Base-by-base conservation (phyloP, 495 filamentous ascomycete species). In the Glutinoglossum americanum region DNA sequence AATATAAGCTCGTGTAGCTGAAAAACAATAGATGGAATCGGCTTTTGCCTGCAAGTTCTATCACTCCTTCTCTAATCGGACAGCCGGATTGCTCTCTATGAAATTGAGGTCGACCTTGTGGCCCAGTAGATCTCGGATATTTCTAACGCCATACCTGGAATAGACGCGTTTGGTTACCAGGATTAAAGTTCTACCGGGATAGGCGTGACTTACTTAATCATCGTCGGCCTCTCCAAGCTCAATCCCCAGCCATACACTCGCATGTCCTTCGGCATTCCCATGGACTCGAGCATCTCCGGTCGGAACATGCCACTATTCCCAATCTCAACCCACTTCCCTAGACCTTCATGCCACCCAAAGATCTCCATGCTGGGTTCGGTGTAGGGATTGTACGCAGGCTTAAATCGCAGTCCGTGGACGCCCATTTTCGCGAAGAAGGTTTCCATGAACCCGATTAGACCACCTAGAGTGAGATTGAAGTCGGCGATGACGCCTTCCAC, bases 361-460 rank as follows among this genome's bases (percentile, higher is more conserved):
- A 96, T 92, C 69, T 96, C 89, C 86, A 96, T 89, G 67, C 80
- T 84, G 10, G 92, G 92, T 69, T 98, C 92, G n/a, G 92, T 97
- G 73, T 98, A 93, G 0, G 87, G 86, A 69, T 96, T 93, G 69
- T 98, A 97, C n/a, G 89, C 89, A 1, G 89, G 89, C 74, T 96
- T 96, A 80, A 93, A 96, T 59, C 84, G 80, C 59, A 96, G 73
- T 60, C 84, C 75, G 56, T 86, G 77, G 56, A 98, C 82, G 59
- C 90, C 90, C 85, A 98, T 94, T 72, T 94, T 94, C 28, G 71
- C 75, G 69, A 96, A 98, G 80, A 98, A 98, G 62, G 88, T 80
- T 63, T 89, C 80, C 81, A 98, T 93, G 74, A 98, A 97, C 60
- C 86, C 85, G 73, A 96, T 95, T 62, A 96, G 73, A 28, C 89